A percentile compares a stretch with the other conserved stretches of the same genome.
These are phyloP conservation scores for Coniochaeta ligniaria DNA, from an alignment of 2,329 filamentous ascomycete species.

Conservation along the genomic window DNA sequence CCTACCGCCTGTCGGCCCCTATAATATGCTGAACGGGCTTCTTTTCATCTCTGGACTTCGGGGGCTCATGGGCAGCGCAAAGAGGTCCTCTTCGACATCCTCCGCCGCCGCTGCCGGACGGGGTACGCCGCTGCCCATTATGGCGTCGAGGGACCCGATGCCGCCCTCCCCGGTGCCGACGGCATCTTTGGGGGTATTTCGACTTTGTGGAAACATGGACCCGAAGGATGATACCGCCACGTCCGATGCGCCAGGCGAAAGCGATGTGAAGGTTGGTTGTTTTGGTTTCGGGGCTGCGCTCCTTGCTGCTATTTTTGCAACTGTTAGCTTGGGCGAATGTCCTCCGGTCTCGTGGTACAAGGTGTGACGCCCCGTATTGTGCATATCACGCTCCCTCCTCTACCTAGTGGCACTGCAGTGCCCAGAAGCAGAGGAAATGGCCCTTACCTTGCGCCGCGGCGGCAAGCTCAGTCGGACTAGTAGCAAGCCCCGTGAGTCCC, in stretches of 20 bases:
- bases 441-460: slow-evolving; percentile 43
- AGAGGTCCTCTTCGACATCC: slow-evolving; percentile 72
- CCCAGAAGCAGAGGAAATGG: neutral
- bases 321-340: neutral
- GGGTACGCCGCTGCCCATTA: slow-evolving; percentile 25
- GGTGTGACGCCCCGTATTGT: neutral
- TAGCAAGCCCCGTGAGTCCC: slow-evolving; percentile 66
- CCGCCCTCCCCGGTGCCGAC: slow-evolving; percentile 15
- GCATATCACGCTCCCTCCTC: neutral
- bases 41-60: slow-evolving; percentile 79
- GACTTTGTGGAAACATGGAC: slow-evolving; percentile 43
- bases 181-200: slow-evolving; percentile 5
- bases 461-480: slow-evolving; percentile 58
- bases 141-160: slow-evolving; percentile 30
- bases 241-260: slow-evolving; percentile 57
- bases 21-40: slow-evolving; percentile 65
- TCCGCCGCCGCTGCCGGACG: slow-evolving; percentile 23
- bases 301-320: slow-evolving; percentile 5
- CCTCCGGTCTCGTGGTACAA: neutral
- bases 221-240: slow-evolving; percentile 55
- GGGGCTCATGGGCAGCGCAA: slow-evolving; percentile 80
- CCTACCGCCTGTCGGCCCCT: neutral
- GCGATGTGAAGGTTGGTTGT: slow-evolving; percentile 12
- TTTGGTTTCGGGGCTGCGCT: slow-evolving; percentile 10
- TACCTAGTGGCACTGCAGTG: neutral